Evolutionary conservation across 352 stramenopile species (phyloP), one percentile per base, ranked within the genome.

Genomic region (Peronospora farinosa): DNA sequence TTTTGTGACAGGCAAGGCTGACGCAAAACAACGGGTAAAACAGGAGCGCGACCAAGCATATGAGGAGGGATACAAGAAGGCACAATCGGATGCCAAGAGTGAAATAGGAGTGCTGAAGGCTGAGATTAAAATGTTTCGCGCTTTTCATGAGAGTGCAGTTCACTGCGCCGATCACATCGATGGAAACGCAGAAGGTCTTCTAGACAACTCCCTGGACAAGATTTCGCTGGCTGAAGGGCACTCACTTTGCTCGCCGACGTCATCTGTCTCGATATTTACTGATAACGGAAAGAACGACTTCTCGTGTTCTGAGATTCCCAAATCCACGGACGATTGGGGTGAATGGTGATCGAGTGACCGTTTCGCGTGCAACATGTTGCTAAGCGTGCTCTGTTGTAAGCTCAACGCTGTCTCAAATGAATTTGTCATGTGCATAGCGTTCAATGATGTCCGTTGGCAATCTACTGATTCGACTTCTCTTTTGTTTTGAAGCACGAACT

Each of bases 321-420:
- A 69, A 41, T 51, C 61, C 3, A 63, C 63, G 2, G 66, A 79
- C 35, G 75, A 86, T 47, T 86, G 75, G 75, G 75, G 75, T 19
- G 75, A 86, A 48, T 86, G 75, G 75, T 86, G 79, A 46, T 42
- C 5, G 13, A 17, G 25, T 40, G 3, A 27, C 23, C 23, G 23
- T 27, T 27, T 27, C 5, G 23, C 6, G 23, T 27, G 23, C 23
- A 7, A 27, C 23, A 27, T 27, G 23, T 27, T 27, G 23, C 23
- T 27, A 27, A 27, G n/a, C 5, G 3, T 27, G 1, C 23, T 2
- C 6, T 5, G 6, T 5, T 27, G 23, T 27, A 27, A 27, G 23
- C 3, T 27, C 5, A 27, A 27, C 23, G 23, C 23, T 27, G 5
- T 27, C 23, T 27, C 23, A 4, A 27, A 27, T 27, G 23, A 27